phyloP scores from a whole-genome alignment of 495 filamentous ascomycete species.

The Lasiosphaeria hispida region DNA sequence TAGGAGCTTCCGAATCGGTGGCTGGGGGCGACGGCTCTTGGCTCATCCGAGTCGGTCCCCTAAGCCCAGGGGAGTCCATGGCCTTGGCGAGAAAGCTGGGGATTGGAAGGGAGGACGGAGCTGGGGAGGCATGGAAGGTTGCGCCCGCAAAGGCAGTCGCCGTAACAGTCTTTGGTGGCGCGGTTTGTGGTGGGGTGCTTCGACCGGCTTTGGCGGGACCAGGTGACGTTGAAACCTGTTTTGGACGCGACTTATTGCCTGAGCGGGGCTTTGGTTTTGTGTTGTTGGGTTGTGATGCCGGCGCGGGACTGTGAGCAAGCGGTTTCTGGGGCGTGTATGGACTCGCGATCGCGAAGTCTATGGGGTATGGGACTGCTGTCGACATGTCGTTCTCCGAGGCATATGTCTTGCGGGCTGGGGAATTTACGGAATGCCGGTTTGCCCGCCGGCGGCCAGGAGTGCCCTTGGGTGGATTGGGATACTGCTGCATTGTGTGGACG shows the following conservation, averaged over 20 bases:
- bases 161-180: constrained; percentile 34
- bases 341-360: constrained; percentile 22
- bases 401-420: constrained; percentile 41
- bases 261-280: constrained; percentile 32
- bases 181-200: constrained; percentile 40
- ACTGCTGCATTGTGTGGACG: constrained; percentile 3
- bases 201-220: constrained; percentile 33
- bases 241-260: constrained; percentile 30
- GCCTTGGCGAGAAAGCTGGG: constrained; percentile 89
- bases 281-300: constrained; percentile 23
- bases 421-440: constrained; percentile 33
- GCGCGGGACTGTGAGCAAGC: constrained; percentile 22
- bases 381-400: constrained; percentile 50
- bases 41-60: constrained; percentile 29
- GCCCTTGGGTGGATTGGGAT: constrained; percentile 21
- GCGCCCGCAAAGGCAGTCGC: constrained; percentile 81
- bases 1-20: constrained; percentile 44
- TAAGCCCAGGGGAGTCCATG: constrained; percentile 53
- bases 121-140: constrained; percentile 93
- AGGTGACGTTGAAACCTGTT: constrained; percentile 35
- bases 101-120: constrained; percentile 87
- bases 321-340: constrained; percentile 42
- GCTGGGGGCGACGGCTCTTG: constrained; percentile 38
- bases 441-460: constrained; percentile 43
- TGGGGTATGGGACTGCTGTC: constrained; percentile 17